Base-by-base conservation (phyloP, 305 asterid species). In the Solanum hybrid region DNA sequence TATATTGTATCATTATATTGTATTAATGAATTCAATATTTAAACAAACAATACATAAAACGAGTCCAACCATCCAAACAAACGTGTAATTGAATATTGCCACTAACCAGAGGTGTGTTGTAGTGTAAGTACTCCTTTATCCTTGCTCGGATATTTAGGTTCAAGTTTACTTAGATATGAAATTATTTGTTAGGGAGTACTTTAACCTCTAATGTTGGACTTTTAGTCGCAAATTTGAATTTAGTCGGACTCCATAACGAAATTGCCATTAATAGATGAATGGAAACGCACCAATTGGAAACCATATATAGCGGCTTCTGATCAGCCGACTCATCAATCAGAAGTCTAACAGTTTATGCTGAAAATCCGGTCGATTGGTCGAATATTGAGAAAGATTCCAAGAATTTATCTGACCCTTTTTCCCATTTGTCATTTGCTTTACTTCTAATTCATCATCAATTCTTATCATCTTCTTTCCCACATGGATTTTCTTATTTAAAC, bases 171-270 rank as follows among this genome's bases (percentile, higher is more conserved):
- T 17, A 17, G 66, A 0, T 56, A 56, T 56, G 4, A 56, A 56
- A 17, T 56, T 56, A 0, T 6, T 51, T 51, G 66, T 0, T 15
- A 5, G 1, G n/a, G 1, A 51, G 0, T 42, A 42, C 1, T 2
- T 45, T 51, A 45, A 0, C 6, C 4, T 51, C 0, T 51, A 0
- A 15, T 51, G 9, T 51, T 42, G 56, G 0, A 45, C 60, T 45
- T 45, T 45, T 45, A 45, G 19, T 45, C 3, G 19, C 9, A 4
- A 51, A 56, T 56, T 56, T 56, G 1, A 17, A 17, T 56, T 56
- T 17, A 2, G 2, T 56, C 4, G 0, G 2, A 17, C 4, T 56
- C 1, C 0, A 0, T 56, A 56, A 17, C 10, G 2, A 12, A 42
- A 42, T 60, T 60, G 4, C 1, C 71, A 19, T 56, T 19, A 56